Evolutionary conservation across 2,329 filamentous ascomycete species (phyloP), one percentile per base, ranked within the genome.

Genomic region (Mycosphaerelloides madeirae): DNA sequence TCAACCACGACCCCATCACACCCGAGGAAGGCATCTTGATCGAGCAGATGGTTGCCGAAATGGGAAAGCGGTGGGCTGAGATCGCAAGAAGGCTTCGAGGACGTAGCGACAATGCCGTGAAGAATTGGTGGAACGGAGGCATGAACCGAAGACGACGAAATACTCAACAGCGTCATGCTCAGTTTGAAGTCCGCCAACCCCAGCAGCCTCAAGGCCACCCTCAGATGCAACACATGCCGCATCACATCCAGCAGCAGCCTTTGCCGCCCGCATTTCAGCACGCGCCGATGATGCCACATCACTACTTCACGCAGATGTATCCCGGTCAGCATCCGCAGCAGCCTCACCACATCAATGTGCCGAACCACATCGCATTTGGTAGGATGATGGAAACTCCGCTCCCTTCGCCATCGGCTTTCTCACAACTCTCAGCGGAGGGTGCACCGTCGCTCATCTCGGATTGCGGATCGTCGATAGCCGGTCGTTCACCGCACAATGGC

Each of bases 71-170:
- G 44, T 96, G 90, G 90, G 90, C 90, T 2, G 88, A 96, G 63
- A 96, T 96, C 61, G 87, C 90, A 34, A 79, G 90, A 54, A 76
- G 81, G 35, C 76, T 96, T 15, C 78, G 84, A 43, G 88, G 88
- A 53, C 84, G 90, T 61, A 95, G 89, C 66, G 90, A 96, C 72
- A 96, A 96, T 61, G 85, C 87, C 20, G 87, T 96, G 52, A 96
- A 96, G 79, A 96, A 96, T 68, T 96, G 89, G 88, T 95, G 87
- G 87, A 95, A 95, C 64, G 89, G 90, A 38, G 87, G 84, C 64
- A 85, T 90, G 77, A 95, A 95, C 70, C 81, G 89, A 60, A 77
- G 84, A 59, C 69, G 70, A 60, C 68, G 72, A 49, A 67, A 43
- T 55, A 64, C 52, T 61, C 65, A 63, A 50, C 58, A 60, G 32